A percentile compares a stretch with the other conserved stretches of the same genome.
Evolutionary conservation across 2,329 filamentous ascomycete species (phyloP).

Genomic region (Cytospora piceicola): DNA sequence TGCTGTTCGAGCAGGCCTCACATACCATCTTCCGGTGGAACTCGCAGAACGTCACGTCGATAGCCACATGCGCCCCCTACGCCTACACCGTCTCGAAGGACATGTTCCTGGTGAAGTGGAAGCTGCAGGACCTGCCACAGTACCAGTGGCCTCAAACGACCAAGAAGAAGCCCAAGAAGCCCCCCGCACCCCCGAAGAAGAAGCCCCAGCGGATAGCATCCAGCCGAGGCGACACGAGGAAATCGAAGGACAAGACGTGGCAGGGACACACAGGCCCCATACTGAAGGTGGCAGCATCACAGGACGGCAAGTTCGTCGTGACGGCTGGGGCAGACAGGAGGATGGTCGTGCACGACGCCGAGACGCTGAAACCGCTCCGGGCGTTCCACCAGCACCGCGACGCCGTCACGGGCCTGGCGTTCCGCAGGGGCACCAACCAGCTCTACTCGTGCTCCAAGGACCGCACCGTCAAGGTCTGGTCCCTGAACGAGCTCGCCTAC

Average conservation of each 20-base stretch:
- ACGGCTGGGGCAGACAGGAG: conserved; percentile 86
- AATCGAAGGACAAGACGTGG: conserved; percentile 65
- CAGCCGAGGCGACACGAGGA: conserved; percentile 64
- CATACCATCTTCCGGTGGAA: conserved; percentile 79
- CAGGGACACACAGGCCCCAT: conserved; percentile 82
- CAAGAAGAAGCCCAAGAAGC: conserved; percentile 61
- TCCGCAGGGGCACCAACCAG: conserved; percentile 86
- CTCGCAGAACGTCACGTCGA: conserved; percentile 75
- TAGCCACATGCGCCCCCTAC: conserved; percentile 78
- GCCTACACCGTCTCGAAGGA: conserved; percentile 91
- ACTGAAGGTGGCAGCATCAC: conserved; percentile 80
- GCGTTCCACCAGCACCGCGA: conserved; percentile 93
- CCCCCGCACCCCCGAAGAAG: conserved; percentile 60
- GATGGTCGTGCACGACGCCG: conserved; percentile 86
- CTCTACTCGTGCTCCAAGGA: conserved; percentile 90
- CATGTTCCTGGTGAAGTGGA: conserved; percentile 85
- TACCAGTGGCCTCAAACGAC: conserved; percentile 64
- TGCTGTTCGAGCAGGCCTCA: conserved; percentile 69
- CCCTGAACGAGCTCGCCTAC: conserved; percentile 87
- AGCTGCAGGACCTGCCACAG: conserved; percentile 68
- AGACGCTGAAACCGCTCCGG: conserved; percentile 75
- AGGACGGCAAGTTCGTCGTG: conserved; percentile 87
- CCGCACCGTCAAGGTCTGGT: conserved; percentile 95
- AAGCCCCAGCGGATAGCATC: conserved; percentile 66
- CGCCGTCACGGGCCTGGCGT: conserved; percentile 80